These are phyloP conservation scores for Begonia peltatifolia DNA, from an alignment of 306 rosid genomes.

Conservation along the genomic window DNA sequence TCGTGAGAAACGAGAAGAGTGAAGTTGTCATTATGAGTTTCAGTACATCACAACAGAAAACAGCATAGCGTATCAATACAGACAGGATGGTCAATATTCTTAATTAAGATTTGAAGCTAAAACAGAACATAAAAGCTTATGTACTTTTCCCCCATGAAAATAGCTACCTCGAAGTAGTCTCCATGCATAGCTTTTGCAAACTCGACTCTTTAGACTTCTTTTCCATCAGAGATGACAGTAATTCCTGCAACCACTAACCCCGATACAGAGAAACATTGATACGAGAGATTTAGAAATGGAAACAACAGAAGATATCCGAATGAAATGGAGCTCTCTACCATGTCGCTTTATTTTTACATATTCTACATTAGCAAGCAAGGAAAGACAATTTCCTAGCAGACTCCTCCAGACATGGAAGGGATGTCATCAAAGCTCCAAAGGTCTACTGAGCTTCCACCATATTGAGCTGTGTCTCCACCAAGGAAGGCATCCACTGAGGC, in stretches of 20 bases:
- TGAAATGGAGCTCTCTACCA: conserved; percentile 33
- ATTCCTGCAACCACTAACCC: not conserved
- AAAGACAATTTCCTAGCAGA: conserved; percentile 26
- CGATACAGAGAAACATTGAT: not conserved
- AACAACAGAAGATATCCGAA: not conserved
- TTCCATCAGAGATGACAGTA: not conserved
- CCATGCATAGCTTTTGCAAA: not conserved
- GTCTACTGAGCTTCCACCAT: conserved; percentile 47
- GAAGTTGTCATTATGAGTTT: not conserved
- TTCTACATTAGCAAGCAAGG: conserved; percentile 8
- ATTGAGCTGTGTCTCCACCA: conserved; percentile 37
- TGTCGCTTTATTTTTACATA: conserved; percentile 84
- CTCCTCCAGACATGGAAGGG: conserved; percentile 37
- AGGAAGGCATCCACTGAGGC: conserved; percentile 42
- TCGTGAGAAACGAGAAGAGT: not conserved
- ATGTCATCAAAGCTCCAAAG: conserved; percentile 80
- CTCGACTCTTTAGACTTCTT: not conserved
- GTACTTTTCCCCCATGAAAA: not conserved
- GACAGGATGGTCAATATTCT: not conserved
- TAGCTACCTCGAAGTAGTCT: not conserved
- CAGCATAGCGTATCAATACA: not conserved
- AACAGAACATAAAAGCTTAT: not conserved
- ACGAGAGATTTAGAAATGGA: not conserved
- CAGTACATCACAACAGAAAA: not conserved
- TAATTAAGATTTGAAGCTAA: not conserved